Evolutionary conservation across 257 asterid species (phyloP), one percentile per base, ranked within the genome.

Genomic region (Plantago ovata): DNA sequence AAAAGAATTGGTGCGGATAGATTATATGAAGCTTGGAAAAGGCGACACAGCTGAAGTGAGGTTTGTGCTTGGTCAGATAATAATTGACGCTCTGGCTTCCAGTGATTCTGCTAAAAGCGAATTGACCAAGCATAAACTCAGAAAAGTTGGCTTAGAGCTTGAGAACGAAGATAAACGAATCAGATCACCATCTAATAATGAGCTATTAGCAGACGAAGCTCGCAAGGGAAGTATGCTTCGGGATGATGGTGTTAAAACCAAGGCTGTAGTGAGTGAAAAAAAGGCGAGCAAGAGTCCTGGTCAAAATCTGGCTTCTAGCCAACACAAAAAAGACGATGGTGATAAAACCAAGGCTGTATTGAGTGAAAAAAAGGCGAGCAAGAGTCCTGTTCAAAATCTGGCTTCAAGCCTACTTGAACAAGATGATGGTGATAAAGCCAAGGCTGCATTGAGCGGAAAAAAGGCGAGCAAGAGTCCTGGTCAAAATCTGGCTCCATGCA

Each of bases 31-130:
- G 65, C 82, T 81, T 60, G 68, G 61, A 45, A 51, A 40, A 32
- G 98, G 91, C 44, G 48, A 70, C 10, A 21, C 32, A 53, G 22
- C 36, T 3, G 95, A 87, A 75, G 49, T 72, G 47, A 82, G 94
- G 81, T 90, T 79, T 38, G 89, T 81, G 62, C 84, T 90, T 21
- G 96, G 98, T 41, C 77, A 64, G 72, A 78, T 90, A 63, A 81
- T 90, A 64, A 14, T 79, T 49, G 63, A 64, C 36, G 77, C 89
- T 38, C 61, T 90, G 72, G 71, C 61, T 71, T 66, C 58, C 42
- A 44, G 74, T 43, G 41, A 36, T 50, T 43, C n/a, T 39, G 58
- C 28, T 33, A 73, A 49, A 11, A 60, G 18, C 66, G 72, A 49
- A 62, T 59, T 10, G 49, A 7, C 63, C 15, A 43, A 71, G 62